phyloP scores from a whole-genome alignment of 495 filamentous ascomycete species.

The Penicillium fimorum region DNA sequence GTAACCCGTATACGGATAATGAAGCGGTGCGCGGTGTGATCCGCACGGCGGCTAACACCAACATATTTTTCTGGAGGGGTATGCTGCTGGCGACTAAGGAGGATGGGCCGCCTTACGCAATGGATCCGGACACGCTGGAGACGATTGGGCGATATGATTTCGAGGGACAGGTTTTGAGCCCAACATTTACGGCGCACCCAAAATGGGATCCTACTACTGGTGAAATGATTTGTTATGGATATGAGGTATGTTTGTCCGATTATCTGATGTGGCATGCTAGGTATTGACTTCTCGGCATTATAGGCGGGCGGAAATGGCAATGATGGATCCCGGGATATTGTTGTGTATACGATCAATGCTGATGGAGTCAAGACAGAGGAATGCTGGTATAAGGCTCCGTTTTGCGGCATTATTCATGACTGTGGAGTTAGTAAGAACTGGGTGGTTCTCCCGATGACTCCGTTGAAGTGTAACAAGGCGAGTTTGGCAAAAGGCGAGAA shows the following conservation, averaged over 20 bases:
- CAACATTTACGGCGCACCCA: slow-evolving; percentile 61
- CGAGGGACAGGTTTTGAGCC: slow-evolving; percentile 52
- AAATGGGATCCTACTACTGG: slow-evolving; percentile 58
- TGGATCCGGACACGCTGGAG: slow-evolving; percentile 56
- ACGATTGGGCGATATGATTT: slow-evolving; percentile 55
- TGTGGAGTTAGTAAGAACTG: slow-evolving; percentile 50
- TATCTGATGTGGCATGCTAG: background rate
- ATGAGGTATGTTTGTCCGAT: slow-evolving; percentile 33
- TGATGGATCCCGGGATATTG: slow-evolving; percentile 44
- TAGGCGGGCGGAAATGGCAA: slow-evolving; percentile 15
- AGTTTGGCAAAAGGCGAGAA: slow-evolving; percentile 51
- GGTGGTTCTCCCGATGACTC: slow-evolving; percentile 49
- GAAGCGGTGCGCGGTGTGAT: slow-evolving; percentile 44
- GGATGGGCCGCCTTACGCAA: slow-evolving; percentile 53
- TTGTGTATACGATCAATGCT: slow-evolving; percentile 43
- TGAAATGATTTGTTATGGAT: slow-evolving; percentile 57
- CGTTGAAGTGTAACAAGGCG: slow-evolving; percentile 47
- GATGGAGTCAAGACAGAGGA: slow-evolving; percentile 47
- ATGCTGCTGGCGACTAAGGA: slow-evolving; percentile 55
- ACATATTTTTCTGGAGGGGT: slow-evolving; percentile 52
- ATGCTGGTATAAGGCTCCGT: slow-evolving; percentile 50
- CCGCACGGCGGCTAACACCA: slow-evolving; percentile 54
- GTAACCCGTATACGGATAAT: slow-evolving; percentile 54
- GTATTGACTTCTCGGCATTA: background rate
- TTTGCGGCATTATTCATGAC: slow-evolving; percentile 57